Evolutionary conservation across 2,329 filamentous ascomycete genomes (phyloP).

Genomic region (Gnomoniopsis sp.): DNA sequence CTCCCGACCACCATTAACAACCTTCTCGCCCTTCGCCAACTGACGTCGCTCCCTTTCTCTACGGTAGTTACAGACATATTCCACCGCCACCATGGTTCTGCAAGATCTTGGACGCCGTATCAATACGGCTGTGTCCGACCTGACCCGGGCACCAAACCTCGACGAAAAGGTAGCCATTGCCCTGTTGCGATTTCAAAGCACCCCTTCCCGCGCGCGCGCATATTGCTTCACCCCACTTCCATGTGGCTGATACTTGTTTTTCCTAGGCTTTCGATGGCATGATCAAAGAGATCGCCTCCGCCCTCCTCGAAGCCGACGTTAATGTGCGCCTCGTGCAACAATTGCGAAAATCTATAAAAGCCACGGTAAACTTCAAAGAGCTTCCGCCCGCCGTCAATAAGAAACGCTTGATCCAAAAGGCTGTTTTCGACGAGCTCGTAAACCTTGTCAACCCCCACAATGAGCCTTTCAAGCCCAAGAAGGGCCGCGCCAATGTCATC

Average conservation of each 20-base stretch:
- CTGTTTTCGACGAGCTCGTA: constrained; percentile 95
- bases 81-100: constrained; percentile 72
- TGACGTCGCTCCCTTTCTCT: background rate
- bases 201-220: background rate
- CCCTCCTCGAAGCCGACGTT: constrained; percentile 93
- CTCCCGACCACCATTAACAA: background rate
- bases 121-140: constrained; percentile 90
- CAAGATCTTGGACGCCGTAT: constrained; percentile 98
- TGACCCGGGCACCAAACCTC: constrained; percentile 87
- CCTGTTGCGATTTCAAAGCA: background rate
- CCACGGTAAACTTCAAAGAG: constrained; percentile 90
- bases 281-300: constrained; percentile 97
- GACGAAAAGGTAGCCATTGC: constrained; percentile 76
- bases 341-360: constrained; percentile 89
- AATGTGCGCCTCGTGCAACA: constrained; percentile 91
- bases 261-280: constrained; percentile 87
- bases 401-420: constrained; percentile 96
- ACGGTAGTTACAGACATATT: background rate
- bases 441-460: constrained; percentile 93
- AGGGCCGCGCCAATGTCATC: constrained; percentile 93
- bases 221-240: constrained; percentile 4
- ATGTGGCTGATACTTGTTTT: constrained; percentile 30
- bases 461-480: constrained; percentile 94
- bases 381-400: constrained; percentile 91
- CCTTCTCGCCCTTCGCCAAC: background rate